Conservation (phyloP, 495 filamentous ascomycete species). For the Gamarada debralockiae region DNA sequence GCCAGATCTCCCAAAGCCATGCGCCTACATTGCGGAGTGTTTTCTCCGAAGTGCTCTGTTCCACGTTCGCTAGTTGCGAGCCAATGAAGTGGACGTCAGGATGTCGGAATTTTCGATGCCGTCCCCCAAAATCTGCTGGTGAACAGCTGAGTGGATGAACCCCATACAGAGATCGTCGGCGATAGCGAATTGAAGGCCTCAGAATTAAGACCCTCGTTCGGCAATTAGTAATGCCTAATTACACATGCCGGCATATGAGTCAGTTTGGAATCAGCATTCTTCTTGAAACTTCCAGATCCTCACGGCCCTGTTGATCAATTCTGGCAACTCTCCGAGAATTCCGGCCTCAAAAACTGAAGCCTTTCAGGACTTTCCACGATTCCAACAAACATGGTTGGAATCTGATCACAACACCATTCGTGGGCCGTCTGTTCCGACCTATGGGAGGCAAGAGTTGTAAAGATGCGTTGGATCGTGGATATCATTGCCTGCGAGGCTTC, state of each 20-base stretch:
- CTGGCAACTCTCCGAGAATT: not conserved
- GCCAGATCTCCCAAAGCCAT: no score
- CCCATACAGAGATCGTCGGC: not conserved
- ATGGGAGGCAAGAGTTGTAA: not conserved
- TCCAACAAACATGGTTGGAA: no score
- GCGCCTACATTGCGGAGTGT: no score
- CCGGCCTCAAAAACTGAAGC: not conserved
- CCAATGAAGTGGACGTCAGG: no score
- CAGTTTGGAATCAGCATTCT: not conserved
- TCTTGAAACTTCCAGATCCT: not conserved
- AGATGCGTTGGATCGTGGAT: not conserved
- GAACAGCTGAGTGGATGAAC: not conserved
- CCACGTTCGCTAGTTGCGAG: no score
- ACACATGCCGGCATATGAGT: not conserved
- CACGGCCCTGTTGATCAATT: not conserved
- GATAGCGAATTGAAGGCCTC: not conserved
- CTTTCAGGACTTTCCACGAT: no score
- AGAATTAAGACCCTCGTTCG: not conserved
- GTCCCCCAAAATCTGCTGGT: no score
- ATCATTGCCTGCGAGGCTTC: conserved; percentile 7
- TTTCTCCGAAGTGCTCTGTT: no score
- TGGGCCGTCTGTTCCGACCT: not conserved
- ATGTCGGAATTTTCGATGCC: no score
- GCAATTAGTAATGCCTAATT: not conserved
- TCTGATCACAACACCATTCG: not conserved